Percentiles rank a stretch among this genome's conserved stretches.
Conservation (phyloP, 345 rosid species). For the Gossypium longicalyx region DNA sequence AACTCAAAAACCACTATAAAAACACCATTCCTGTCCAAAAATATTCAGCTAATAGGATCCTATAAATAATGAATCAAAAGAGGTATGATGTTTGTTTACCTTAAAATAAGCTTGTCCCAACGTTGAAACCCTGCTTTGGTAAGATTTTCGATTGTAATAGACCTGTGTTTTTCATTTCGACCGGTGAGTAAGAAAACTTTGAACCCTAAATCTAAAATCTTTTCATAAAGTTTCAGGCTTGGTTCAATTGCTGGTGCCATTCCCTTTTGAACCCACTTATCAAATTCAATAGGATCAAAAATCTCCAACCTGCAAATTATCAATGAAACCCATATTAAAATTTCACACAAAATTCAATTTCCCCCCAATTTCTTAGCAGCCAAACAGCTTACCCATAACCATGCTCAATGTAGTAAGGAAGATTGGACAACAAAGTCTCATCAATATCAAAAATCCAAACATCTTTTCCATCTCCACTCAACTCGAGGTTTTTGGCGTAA, state of each 20-base stretch:
- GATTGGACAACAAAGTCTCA: conserved; percentile 89
- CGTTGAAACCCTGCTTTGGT: conserved; percentile 57
- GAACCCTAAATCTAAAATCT: conserved; percentile 57
- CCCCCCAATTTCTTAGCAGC: conserved; percentile 10
- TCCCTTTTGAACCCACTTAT: conserved; percentile 80
- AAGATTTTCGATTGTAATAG: conserved; percentile 61
- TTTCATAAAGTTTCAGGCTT: conserved; percentile 72
- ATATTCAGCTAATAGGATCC: neutral
- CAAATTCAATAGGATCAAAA: conserved; percentile 60
- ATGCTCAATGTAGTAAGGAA: conserved; percentile 76
- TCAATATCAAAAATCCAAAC: conserved; percentile 86
- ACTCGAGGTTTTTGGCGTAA: conserved; percentile 49
- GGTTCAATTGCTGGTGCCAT: conserved; percentile 62
- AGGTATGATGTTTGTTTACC: conserved; percentile 32
- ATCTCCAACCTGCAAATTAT: conserved; percentile 52
- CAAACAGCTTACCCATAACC: conserved; percentile 58
- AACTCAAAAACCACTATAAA: neutral
- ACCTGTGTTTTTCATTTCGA: conserved; percentile 59
- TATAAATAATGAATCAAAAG: neutral
- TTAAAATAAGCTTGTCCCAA: conserved; percentile 90
- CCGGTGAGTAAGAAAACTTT: conserved; percentile 83
- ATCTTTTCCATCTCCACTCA: conserved; percentile 67
- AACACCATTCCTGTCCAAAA: neutral
- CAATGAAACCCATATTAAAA: conserved; percentile 20
- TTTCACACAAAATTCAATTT: neutral